A percentile compares a stretch with the other conserved stretches of the same genome.
phyloP scores from a whole-genome alignment of 805 yeast genomes.

The Saturnispora quitensis region DNA sequence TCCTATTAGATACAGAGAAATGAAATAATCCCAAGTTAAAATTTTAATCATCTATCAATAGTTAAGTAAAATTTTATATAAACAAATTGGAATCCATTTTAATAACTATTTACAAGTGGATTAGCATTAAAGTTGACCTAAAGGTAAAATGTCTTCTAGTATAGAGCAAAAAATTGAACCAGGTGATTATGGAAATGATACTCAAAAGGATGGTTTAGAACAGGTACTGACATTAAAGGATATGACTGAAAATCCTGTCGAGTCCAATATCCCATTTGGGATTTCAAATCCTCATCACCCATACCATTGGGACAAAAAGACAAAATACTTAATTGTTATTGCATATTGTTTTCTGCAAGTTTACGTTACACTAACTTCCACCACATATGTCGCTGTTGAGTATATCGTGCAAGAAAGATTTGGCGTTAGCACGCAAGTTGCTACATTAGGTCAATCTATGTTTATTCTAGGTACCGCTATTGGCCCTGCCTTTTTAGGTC shows the following conservation, averaged over 20 bases:
- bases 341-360: slow-evolving; percentile 25
- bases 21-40: background rate
- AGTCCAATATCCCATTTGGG: slow-evolving; percentile 22
- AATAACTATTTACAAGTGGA: background rate
- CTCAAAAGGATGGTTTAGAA: slow-evolving; percentile 7
- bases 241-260: slow-evolving; percentile 22
- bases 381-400: slow-evolving; percentile 27
- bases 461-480: slow-evolving; percentile 30
- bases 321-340: slow-evolving; percentile 20
- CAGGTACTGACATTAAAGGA: slow-evolving; percentile 16
- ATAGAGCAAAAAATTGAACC: background rate
- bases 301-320: slow-evolving; percentile 22
- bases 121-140: too few species aligned
- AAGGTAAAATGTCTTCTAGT: background rate
- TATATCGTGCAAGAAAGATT: slow-evolving; percentile 22
- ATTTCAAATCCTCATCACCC: slow-evolving; percentile 27
- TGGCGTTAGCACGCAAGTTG: slow-evolving; percentile 23
- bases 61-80: too few species aligned
- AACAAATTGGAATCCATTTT: background rate
- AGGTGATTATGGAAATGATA: slow-evolving; percentile 16
- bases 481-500: slow-evolving; percentile 30
- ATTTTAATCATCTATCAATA: background rate
- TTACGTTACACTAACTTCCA: slow-evolving; percentile 27
- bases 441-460: slow-evolving; percentile 29
- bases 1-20: background rate